A percentile compares a stretch with the other conserved stretches of the same genome.
phyloP scores from a whole-genome alignment of 768 basidiomycete genomes.

The Tulasnella sp. region DNA sequence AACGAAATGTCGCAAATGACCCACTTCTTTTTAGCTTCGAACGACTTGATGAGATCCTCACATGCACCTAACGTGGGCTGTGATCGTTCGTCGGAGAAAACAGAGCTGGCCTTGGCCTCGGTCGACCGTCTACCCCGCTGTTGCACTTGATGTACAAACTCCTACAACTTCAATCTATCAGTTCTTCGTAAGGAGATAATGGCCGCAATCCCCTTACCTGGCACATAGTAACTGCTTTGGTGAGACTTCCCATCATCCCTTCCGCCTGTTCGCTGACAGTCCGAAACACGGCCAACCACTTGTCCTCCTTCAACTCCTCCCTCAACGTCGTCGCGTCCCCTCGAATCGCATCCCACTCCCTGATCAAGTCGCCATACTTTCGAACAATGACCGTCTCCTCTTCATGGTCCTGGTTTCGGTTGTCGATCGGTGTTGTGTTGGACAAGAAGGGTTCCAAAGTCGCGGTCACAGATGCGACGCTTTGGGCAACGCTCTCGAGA shows the following conservation, averaged over 20 bases:
- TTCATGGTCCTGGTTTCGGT: slow-evolving; percentile 28
- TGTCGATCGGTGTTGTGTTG: slow-evolving; percentile 38
- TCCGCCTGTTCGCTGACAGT: slow-evolving; percentile 91
- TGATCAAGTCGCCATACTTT: slow-evolving; percentile 59
- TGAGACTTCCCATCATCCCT: slow-evolving; percentile 93
- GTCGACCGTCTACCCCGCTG: slow-evolving; percentile 29
- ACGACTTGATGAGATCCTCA: slow-evolving; percentile 49
- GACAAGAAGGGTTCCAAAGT: slow-evolving; percentile 50
- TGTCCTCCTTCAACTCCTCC: slow-evolving; percentile 94
- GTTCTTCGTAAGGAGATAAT: neutral
- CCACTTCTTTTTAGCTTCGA: slow-evolving; percentile 81
- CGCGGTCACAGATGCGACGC: slow-evolving; percentile 58
- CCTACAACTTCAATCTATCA: slow-evolving; percentile 32
- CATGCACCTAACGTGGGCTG: neutral
- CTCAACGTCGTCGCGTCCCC: slow-evolving; percentile 68
- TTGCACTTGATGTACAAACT: slow-evolving; percentile 78
- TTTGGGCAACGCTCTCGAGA: slow-evolving; percentile 58
- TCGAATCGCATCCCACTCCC: slow-evolving; percentile 75
- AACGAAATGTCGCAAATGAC: slow-evolving; percentile 23
- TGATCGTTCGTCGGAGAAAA: slow-evolving; percentile 3
- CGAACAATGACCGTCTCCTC: slow-evolving; percentile 42
- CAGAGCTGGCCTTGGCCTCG: neutral
- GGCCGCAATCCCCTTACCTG: slow-evolving; percentile 41
- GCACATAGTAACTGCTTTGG: slow-evolving; percentile 85
- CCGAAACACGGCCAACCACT: slow-evolving; percentile 90